Evolutionary conservation across 805 yeast genomes (phyloP), one percentile per base, ranked within the genome.

Genomic region (Saturnispora silvae): DNA sequence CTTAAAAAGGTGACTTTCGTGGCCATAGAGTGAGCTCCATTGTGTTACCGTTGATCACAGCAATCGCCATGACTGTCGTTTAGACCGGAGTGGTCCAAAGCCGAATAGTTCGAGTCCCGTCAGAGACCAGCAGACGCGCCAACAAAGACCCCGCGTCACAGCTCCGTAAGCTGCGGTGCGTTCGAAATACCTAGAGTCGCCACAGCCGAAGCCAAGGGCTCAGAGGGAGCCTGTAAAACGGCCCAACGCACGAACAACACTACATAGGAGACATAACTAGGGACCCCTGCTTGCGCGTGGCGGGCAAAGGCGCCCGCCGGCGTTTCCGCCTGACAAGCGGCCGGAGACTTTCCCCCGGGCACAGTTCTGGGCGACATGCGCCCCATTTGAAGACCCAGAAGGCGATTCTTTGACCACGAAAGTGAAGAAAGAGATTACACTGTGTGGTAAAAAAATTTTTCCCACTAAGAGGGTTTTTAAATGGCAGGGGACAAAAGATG

Each of bases 301-400:
- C 40, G 23, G 27, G 30, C 15, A 20, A 31, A 32, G 20, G 44
- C 37, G 37, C 46, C 45, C 43, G 33, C 45, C 35, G 46, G 38
- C 51, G 52, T 49, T 49, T 42, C 52, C 52, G 51, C 45, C 51
- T 48, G 51, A 47, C 23, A 20, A 26, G 20, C 33, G 41, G 48
- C 52, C 52, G 52, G 52, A 49, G 52, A 49, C 52, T 49, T 49
- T 45, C 52, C 52, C 52, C 51, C 46, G 47, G 52, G 45, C 48
- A 18, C n/a, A 3, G 7, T 6, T 8, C 38, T 40, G 34, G 22
- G 20, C 25, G n/a, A 22, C 17, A 15, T 9, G 22, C 15, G 30
- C 42, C 38, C 52, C 45, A 37, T 44, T 14, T 41, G 52, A 42
- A 37, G 29, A 45, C 49, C 52, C 48, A 41, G 51, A 49, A 28